These are phyloP conservation scores for Crassisporium funariophilum DNA, from an alignment of 768 basidiomycete genomes.

Conservation along the genomic window DNA sequence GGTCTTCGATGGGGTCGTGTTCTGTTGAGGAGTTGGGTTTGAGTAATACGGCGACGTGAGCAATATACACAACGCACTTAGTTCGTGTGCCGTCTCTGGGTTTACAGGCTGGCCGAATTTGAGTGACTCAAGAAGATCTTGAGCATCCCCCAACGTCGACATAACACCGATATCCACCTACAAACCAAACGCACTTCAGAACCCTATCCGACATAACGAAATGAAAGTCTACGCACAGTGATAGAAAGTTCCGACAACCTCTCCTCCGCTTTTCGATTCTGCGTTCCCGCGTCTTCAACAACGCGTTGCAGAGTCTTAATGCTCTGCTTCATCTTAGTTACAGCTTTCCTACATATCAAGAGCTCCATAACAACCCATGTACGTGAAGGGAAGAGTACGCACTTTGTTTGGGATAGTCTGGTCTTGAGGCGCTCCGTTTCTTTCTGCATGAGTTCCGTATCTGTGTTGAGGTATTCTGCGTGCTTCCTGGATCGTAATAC, in stretches of 20 bases:
- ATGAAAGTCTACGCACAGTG: slow-evolving; percentile 12
- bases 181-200: neutral
- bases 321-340: slow-evolving; percentile 8
- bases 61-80: too few relatives aligned
- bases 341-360: slow-evolving; percentile 14
- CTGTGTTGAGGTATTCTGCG: slow-evolving; percentile 11
- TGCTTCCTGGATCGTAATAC: slow-evolving; percentile 9
- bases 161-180: slow-evolving; percentile 20
- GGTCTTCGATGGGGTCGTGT: too few relatives aligned
- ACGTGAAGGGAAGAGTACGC: too few relatives aligned
- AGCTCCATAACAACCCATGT: neutral
- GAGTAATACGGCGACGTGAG: too few relatives aligned
- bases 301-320: slow-evolving; percentile 19
- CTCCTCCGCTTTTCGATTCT: slow-evolving; percentile 13
- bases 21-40: too few relatives aligned
- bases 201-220: neutral
- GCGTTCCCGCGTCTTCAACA: slow-evolving; percentile 10
- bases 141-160: slow-evolving; percentile 2
- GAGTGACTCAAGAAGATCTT: too few relatives aligned
- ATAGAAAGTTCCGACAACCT: slow-evolving; percentile 23
- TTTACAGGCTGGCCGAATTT: too few relatives aligned
- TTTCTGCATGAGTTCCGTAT: slow-evolving; percentile 14
- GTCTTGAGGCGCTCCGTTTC: slow-evolving; percentile 11
- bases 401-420: slow-evolving; percentile 19
- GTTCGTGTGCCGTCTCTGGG: too few relatives aligned